These are phyloP conservation scores for Suillus cothurnatus DNA, from an alignment of 768 basidiomycete genomes.

Conservation along the genomic window DNA sequence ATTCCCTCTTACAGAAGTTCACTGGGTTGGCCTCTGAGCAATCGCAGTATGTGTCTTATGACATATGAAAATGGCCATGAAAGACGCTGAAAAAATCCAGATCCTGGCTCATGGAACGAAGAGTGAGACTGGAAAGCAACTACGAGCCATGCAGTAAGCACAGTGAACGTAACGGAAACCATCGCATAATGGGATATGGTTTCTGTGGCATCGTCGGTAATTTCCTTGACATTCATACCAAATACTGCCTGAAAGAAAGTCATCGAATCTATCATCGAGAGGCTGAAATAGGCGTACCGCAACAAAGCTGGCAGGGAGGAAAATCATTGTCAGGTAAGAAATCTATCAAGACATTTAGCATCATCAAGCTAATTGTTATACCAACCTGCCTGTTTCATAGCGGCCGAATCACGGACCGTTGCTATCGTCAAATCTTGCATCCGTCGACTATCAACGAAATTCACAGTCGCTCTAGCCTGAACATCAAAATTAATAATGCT, in stretches of 20 bases:
- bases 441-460: slow-evolving; percentile 46
- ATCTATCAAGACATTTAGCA: slow-evolving; percentile 37
- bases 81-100: slow-evolving; percentile 14
- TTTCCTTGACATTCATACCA: slow-evolving; percentile 21
- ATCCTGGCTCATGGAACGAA: slow-evolving; percentile 13
- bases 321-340: slow-evolving; percentile 57
- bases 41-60: slow-evolving; percentile 5
- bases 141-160: slow-evolving; percentile 52
- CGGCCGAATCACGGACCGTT: slow-evolving; percentile 14
- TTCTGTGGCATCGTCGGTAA: slow-evolving; percentile 20
- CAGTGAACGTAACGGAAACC: slow-evolving; percentile 45
- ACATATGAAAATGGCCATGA: slow-evolving; percentile 26
- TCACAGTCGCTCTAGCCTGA: slow-evolving; percentile 58
- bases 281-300: slow-evolving; percentile 22
- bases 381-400: slow-evolving; percentile 25
- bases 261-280: background rate
- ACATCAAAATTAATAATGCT: background rate
- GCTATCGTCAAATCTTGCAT: slow-evolving; percentile 13
- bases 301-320: slow-evolving; percentile 52
- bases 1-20: background rate
- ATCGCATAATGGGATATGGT: slow-evolving; percentile 40
- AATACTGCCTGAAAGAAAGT: slow-evolving; percentile 17
- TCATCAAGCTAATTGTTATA: background rate
- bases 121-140: slow-evolving; percentile 47
- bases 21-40: background rate